Evolutionary conservation across 2,329 filamentous ascomycete genomes (phyloP).

Genomic region (Catunica adiposa): DNA sequence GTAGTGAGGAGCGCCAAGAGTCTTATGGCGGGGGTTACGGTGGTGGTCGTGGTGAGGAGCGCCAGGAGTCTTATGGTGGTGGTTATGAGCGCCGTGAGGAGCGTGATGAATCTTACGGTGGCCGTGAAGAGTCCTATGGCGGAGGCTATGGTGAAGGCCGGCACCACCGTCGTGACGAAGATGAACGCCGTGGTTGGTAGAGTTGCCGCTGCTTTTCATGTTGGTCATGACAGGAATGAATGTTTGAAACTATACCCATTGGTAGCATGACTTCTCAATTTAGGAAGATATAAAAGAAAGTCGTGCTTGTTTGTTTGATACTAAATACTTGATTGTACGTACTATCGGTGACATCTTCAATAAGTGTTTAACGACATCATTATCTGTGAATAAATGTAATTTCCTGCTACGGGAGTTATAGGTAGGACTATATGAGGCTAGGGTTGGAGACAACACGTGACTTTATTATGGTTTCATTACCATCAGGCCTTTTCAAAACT

Average conservation of each 20-base stretch:
- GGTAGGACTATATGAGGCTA: no score
- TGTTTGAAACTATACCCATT: slow-evolving; percentile 1
- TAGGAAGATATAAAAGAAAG: not conserved
- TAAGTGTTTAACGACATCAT: no score
- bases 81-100: no score
- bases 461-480: not conserved
- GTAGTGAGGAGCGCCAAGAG: slow-evolving; percentile 17
- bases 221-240: not conserved
- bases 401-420: not conserved
- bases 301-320: not conserved
- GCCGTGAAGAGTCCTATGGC: slow-evolving; percentile 14
- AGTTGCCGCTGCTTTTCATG: slow-evolving; percentile 4
- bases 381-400: no score
- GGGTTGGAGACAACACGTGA: no score
- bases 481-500: not conserved
- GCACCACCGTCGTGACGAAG: slow-evolving; percentile 7
- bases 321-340: not conserved
- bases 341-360: no score
- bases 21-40: slow-evolving; percentile 14
- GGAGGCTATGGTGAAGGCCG: slow-evolving; percentile 4
- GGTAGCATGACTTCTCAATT: not conserved
- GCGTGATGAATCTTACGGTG: slow-evolving; percentile 18
- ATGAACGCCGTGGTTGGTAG: slow-evolving; percentile 14
- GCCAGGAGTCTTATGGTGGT: slow-evolving; percentile 1
- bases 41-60: slow-evolving; percentile 15